phyloP scores from a whole-genome alignment of 257 asterid genomes.

The Solanum neorickii region DNA sequence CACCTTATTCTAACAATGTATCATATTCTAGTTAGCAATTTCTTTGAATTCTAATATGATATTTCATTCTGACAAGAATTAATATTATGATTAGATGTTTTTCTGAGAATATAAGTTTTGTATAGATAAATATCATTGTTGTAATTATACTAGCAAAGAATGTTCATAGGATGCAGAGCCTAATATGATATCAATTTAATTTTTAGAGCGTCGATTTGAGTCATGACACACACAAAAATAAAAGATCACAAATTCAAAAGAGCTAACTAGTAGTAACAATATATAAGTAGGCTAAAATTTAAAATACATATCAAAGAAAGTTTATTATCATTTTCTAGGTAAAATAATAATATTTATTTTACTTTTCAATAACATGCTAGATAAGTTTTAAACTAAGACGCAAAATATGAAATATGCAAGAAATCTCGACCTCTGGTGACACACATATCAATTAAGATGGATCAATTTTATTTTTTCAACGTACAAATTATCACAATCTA shows the following conservation, averaged over 20 bases:
- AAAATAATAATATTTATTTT: no score
- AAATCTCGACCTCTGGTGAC: no score
- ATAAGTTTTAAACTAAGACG: neutral
- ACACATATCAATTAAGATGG: no score
- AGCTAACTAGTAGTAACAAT: no score
- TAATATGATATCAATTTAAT: no score
- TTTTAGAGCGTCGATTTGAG: neutral
- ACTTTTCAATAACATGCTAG: neutral
- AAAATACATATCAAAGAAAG: neutral
- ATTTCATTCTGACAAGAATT: neutral
- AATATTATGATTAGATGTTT: neutral
- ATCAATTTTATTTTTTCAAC: no score
- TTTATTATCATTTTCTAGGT: neutral
- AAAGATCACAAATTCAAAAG: no score
- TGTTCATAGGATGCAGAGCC: neutral
- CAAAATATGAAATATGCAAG: neutral
- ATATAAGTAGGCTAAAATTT: neutral
- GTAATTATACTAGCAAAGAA: neutral
- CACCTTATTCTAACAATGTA: no score
- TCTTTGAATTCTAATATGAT: no score
- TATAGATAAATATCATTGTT: neutral
- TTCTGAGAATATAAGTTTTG: neutral
- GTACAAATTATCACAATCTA: no score
- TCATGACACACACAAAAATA: neutral
- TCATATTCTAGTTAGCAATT: no score